These are phyloP conservation scores for Diaporthe sp. DNA, from an alignment of 2,329 filamentous ascomycete genomes.

Conservation along the genomic window DNA sequence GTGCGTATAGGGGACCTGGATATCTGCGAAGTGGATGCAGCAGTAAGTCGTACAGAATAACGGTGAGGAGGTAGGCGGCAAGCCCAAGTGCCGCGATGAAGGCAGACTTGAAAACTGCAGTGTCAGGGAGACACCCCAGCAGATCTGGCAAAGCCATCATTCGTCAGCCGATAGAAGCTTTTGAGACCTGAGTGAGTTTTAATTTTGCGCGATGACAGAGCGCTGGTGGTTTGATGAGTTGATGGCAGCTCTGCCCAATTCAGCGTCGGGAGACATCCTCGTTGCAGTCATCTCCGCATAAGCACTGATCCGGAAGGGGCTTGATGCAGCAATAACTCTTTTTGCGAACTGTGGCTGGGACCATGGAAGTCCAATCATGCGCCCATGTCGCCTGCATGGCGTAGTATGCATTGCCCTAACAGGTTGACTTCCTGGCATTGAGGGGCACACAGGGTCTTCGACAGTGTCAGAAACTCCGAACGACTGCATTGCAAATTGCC, in stretches of 20 bases:
- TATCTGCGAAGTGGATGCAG: background rate
- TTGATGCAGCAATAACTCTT: background rate
- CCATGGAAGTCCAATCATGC: background rate
- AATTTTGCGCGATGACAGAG: background rate
- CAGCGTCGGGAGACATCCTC: background rate
- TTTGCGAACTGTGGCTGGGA: background rate
- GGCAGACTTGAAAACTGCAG: background rate
- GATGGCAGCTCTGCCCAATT: background rate
- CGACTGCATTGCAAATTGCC: background rate
- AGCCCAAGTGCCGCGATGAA: background rate
- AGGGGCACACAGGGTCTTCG: background rate
- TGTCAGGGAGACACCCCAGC: background rate
- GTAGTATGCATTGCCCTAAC: background rate
- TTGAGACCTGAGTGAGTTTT: background rate
- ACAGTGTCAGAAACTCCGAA: background rate
- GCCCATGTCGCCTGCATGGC: background rate
- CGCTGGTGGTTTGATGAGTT: background rate
- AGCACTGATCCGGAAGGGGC: background rate
- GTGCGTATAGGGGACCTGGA: conserved; percentile 24
- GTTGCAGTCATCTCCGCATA: background rate
- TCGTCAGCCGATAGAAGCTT: background rate
- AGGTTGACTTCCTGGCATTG: background rate
- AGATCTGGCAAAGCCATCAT: background rate
- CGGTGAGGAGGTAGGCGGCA: background rate
- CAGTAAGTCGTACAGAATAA: background rate